Base-by-base conservation (phyloP, 495 filamentous ascomycete species). In the Letharia lupina region DNA sequence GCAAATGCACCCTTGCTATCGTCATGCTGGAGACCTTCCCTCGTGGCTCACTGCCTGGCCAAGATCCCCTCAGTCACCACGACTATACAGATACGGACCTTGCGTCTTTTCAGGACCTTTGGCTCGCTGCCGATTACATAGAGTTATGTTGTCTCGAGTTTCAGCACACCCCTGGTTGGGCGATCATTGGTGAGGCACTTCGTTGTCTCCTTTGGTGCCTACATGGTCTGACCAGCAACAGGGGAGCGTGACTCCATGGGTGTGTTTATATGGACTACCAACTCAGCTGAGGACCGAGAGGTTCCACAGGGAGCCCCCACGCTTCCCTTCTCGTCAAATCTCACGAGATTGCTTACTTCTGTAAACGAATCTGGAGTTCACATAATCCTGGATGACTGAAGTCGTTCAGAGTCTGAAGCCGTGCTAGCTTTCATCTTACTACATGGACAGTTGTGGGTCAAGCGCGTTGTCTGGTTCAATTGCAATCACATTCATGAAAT, bases 1-100 rank as follows among this genome's bases (percentile, higher is more conserved):
- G 64, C 12, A 33, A 61, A 61, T 65, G 64, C 42, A 65, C 64
- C 23, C 64, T 65, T 3, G 64, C 64, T 2, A 65, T 65, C 11
- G 64, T 65, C 50, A 65, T 65, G 64, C 15, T 65, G 58, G 18
- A 60, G 3, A 33, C 13, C 33, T 65, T 65, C n/a, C 33, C 4
- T 5, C 0, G 2, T 11, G 56, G 64, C 6, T 35, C 56, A 61
- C 37, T 65, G 44, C 64, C 64, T 7, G 57, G 64, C 18, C 35
- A 61, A 54, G 15, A 61, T n/a, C 23, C 44, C 3, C 40, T 40
- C 8, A 9, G 13, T 18, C 33, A 35, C 31, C 33, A 60, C 23
- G 28, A 0, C 18, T 60, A 48, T 41, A 1, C 28, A 11, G 33
- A 54, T 42, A 60, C 64, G 33, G 64, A 65, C 44, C 35, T 65